Base-by-base conservation (phyloP, 176 grass and related monocot species). In the Puya raimondii region DNA sequence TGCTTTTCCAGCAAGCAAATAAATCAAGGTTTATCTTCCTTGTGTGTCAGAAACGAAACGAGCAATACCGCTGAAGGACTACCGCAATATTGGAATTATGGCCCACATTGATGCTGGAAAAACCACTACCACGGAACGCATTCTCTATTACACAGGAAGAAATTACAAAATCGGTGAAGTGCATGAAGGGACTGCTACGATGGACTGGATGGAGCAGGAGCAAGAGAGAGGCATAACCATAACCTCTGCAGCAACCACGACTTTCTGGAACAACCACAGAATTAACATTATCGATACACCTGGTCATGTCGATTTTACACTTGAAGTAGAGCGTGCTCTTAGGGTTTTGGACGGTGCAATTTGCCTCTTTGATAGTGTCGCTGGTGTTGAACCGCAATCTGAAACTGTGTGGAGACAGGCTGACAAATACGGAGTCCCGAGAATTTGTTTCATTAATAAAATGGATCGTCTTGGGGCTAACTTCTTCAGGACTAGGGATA, bases 121-220 rank as follows among this genome's bases (percentile, higher is more conserved):
- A 84, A 97, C 93, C 27, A 97, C 93, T 70, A 97, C 93, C 20
- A 97, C 93, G 67, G 93, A 97, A 53, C 93, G 93, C 16, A 64
- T 97, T 83, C 82, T 97, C 23, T 97, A 90, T 70, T 97, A 97
- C 84, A 92, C 89, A 53, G 93, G 93, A 72, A 92, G 77, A 64
- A 97, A 97, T 81, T 97, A 97, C 80, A 92, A 97, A 72, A 97
- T 97, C 23, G 93, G 93, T 5, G 93, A 97, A 82, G 93, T 97
- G 67, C 93, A 97, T 56, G 93, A 97, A 59, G 93, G 89, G 63
- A 97, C 93, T 15, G 89, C 93, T 47, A 97, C 93, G 1, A 92
- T 97, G 93, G 93, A 97, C 65, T 97, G 93, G 93, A 97, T 97
- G 93, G 89, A 97, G 78, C 93, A 92, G 68, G 93, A 97, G 71